Conservation (phyloP, 768 basidiomycete species). For the Podaxis sp. region DNA sequence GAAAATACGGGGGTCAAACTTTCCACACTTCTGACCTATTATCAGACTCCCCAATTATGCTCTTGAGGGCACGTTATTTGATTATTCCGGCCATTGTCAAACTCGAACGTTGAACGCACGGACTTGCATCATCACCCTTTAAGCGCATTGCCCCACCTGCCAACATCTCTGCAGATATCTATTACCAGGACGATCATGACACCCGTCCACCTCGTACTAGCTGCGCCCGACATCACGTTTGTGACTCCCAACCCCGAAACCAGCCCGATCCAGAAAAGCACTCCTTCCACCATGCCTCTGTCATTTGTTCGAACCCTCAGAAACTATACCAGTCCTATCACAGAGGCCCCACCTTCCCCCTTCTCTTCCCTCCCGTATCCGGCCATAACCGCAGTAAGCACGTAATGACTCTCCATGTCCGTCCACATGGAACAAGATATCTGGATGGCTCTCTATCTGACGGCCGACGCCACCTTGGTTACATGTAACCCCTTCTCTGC, state of each 20-base stretch:
- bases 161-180: neutral
- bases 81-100: neutral
- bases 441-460: neutral
- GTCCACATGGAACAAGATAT: neutral
- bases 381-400: neutral
- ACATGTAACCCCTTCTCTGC: neutral
- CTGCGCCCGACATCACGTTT: neutral
- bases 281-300: neutral
- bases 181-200: neutral
- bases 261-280: neutral
- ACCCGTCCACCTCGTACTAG: neutral
- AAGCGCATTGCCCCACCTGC: constrained; percentile 3
- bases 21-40: neutral
- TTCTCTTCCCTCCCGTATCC: neutral
- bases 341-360: neutral
- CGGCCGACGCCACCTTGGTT: neutral
- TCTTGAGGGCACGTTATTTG: neutral
- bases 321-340: neutral
- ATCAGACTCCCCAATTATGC: neutral
- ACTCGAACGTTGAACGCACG: neutral
- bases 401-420: neutral
- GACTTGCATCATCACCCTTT: neutral
- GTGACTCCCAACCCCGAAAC: neutral
- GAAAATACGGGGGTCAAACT: neutral
- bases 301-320: neutral